Percentiles rank a stretch among this genome's conserved stretches.
These are phyloP conservation scores for Galerina sulciceps DNA, from an alignment of 768 basidiomycete genomes.

Conservation along the genomic window DNA sequence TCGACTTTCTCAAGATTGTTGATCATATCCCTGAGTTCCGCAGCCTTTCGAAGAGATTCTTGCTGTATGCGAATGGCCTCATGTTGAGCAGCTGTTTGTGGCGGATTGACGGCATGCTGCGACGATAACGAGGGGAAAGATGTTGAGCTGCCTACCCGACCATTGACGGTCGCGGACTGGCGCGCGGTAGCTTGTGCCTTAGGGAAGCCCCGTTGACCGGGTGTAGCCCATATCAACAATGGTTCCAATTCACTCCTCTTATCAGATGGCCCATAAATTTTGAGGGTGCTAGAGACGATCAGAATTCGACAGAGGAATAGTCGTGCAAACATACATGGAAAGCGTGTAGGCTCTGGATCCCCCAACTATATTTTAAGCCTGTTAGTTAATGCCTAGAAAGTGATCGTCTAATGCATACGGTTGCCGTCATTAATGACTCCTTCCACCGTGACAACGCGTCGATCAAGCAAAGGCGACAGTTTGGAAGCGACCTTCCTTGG, in stretches of 20 bases:
- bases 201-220: constrained; percentile 62
- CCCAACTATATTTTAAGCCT: constrained; percentile 35
- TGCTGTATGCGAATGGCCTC: constrained; percentile 50
- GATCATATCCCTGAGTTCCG: constrained; percentile 69
- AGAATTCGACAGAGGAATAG: background rate
- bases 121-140: constrained; percentile 5
- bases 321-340: constrained; percentile 53
- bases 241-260: constrained; percentile 67
- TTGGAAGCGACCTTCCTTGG: constrained; percentile 60
- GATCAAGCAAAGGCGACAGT: constrained; percentile 77
- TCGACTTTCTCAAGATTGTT: constrained; percentile 75
- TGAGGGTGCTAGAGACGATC: constrained; percentile 53
- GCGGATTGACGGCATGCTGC: constrained; percentile 12
- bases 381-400: constrained; percentile 7
- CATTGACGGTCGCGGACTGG: constrained; percentile 14
- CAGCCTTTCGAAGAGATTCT: constrained; percentile 61
- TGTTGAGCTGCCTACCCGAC: background rate
- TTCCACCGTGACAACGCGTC: constrained; percentile 65
- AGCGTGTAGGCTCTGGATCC: constrained; percentile 52
- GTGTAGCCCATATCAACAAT: constrained; percentile 74
- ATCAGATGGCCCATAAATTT: constrained; percentile 72
- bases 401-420: constrained; percentile 37
- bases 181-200: constrained; percentile 20
- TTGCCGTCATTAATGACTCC: constrained; percentile 75
- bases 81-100: constrained; percentile 39